phyloP scores from a whole-genome alignment of 192 early-diverging fungal species.

The Geosiphon pyriformis region DNA sequence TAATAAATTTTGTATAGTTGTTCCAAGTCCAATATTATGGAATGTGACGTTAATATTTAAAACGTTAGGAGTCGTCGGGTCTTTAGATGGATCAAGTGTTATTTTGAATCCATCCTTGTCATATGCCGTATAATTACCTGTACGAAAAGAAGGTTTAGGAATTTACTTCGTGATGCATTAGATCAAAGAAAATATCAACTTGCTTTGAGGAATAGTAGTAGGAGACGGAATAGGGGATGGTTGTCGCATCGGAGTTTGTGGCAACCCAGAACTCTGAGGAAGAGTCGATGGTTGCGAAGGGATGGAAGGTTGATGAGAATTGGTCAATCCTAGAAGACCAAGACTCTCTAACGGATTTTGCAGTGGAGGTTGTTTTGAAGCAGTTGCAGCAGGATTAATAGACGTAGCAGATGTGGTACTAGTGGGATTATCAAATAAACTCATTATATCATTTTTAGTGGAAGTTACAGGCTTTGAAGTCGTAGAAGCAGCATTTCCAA shows the following conservation, averaged over 20 bases:
- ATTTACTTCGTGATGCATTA: constrained; percentile 25
- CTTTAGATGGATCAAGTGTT: constrained; percentile 67
- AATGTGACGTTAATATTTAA: constrained; percentile 68
- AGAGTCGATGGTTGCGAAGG: not conserved
- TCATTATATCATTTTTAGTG: constrained; percentile 23
- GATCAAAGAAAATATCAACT: not conserved
- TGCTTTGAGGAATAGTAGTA: not conserved
- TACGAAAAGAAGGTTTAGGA: constrained; percentile 29
- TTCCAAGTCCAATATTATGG: constrained; percentile 53
- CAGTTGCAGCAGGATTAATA: not conserved
- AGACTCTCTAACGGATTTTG: constrained; percentile 5
- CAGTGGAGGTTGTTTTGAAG: not conserved
- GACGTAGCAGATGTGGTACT: constrained; percentile 1
- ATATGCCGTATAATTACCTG: constrained; percentile 59
- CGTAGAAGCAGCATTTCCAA: constrained; percentile 47
- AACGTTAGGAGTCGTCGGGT: constrained; percentile 49
- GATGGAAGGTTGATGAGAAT: not conserved
- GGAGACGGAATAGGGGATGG: not conserved
- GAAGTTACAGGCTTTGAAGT: constrained; percentile 25
- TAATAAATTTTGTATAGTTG: constrained; percentile 54
- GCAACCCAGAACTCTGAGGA: not conserved
- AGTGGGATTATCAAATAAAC: constrained; percentile 1
- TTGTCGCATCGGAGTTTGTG: not conserved
- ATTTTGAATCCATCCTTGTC: constrained; percentile 74
- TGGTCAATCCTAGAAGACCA: constrained; percentile 5